phyloP scores from a whole-genome alignment of 495 filamentous ascomycete species.

The Talaromyces adpressus region DNA sequence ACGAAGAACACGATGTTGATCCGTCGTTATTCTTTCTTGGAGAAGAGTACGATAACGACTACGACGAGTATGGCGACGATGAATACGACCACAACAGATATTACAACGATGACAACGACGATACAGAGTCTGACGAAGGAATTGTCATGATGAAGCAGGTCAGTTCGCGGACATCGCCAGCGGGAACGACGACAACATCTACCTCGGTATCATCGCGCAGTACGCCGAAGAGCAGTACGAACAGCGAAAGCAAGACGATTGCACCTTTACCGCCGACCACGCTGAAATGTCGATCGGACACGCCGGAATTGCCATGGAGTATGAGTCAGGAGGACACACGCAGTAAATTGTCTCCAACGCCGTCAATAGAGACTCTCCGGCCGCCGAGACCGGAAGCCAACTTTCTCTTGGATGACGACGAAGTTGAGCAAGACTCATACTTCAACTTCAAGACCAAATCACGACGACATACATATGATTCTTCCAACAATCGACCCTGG shows the following conservation, averaged over 20 bases:
- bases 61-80: slow-evolving; percentile 52
- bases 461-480: slow-evolving; percentile 15
- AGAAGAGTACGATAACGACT: slow-evolving; percentile 38
- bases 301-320: slow-evolving; percentile 51
- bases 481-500: slow-evolving; percentile 24
- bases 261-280: slow-evolving; percentile 89
- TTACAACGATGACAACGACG: slow-evolving; percentile 42
- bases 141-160: slow-evolving; percentile 78
- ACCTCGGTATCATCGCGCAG: slow-evolving; percentile 21
- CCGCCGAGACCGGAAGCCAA: slow-evolving; percentile 64
- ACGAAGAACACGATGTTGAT: slow-evolving; percentile 31
- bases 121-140: slow-evolving; percentile 66
- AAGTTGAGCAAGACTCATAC: slow-evolving; percentile 37
- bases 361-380: slow-evolving; percentile 69
- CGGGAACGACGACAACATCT: neutral
- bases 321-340: slow-evolving; percentile 11
- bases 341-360: slow-evolving; percentile 52
- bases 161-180: slow-evolving; percentile 14
- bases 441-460: neutral
- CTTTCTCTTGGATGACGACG: slow-evolving; percentile 65
- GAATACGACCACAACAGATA: slow-evolving; percentile 48
- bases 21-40: slow-evolving; percentile 6
- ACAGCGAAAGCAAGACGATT: slow-evolving; percentile 77
- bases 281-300: slow-evolving; percentile 79
- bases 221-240: slow-evolving; percentile 46